Evolutionary conservation across 2,329 filamentous ascomycete genomes (phyloP), one percentile per base, ranked within the genome.

Genomic region (Rhytidhysteron rufulum): DNA sequence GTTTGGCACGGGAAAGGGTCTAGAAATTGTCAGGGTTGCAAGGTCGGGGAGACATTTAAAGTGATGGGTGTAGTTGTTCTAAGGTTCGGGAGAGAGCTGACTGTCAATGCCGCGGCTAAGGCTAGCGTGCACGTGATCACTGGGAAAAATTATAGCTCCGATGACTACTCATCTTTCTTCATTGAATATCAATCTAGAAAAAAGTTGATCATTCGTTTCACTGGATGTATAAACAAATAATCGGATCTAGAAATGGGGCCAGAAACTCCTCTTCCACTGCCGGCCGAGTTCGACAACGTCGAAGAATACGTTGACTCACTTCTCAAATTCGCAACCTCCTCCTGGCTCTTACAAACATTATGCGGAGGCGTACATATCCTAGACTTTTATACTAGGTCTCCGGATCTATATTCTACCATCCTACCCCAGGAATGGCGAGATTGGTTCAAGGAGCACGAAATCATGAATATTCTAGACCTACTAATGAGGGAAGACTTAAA

Each of bases 321-420:
- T 10, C 74, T 97, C 19, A 62, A 80, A 16, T 95, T 97, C 55
- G 79, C 83, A 2, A 82, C 82, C 5, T 82, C 80, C 2, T 86
- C 85, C 33, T 78, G 83, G 39, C 73, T 88, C 1, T 89, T 96
- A 53, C 85, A 88, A 50, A 88, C 87, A 19, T 75, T 98, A n/a
- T 95, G 89, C 60, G 93, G 93, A 39, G 90, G 91, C n/a, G 87
- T 97, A 1, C 93, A 98, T 60, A 90, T 98, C 47, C 76, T 97
- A 41, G 93, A 98, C 63, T 97, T 98, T 67, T 88, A 96, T 69
- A 96, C 89, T 2, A 80, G 81, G 31, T 80, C 88, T 34, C 87
- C 88, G 4, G 85, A 88, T 48, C 75, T 96, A 0, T 98, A 95
- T 62, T 79, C 85, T 38, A 74, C 78, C 1, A 77, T 91, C 1